These are phyloP conservation scores for Suhomyces sp. DNA, from an alignment of 805 yeast genomes.

Conservation along the genomic window DNA sequence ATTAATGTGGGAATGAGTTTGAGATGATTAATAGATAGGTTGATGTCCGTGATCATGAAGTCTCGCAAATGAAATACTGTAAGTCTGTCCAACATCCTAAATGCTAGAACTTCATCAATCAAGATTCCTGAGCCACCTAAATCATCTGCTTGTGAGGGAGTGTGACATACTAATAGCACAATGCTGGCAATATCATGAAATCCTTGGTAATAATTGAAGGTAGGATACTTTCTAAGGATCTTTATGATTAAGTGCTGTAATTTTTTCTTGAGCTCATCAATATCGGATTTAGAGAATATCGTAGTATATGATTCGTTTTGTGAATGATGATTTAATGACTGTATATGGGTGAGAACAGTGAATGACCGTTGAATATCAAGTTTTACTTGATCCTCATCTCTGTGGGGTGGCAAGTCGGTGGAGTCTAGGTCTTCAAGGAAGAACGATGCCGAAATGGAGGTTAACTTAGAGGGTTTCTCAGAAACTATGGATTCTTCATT, in stretches of 20 bases:
- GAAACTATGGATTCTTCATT: background rate
- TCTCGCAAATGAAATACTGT: conserved; percentile 71
- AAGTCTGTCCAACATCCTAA: conserved; percentile 51
- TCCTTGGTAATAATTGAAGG: conserved; percentile 83
- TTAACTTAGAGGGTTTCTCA: conserved; percentile 4
- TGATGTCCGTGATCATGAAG: conserved; percentile 73
- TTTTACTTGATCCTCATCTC: conserved; percentile 75
- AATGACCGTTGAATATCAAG: conserved; percentile 79
- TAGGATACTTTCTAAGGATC: conserved; percentile 60
- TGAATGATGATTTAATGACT: conserved; percentile 16
- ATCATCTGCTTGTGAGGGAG: conserved; percentile 7
- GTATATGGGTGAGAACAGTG: conserved; percentile 35
- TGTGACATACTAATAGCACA: conserved; percentile 52
- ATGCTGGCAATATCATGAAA: conserved; percentile 83
- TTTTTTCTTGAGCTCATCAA: conserved; percentile 36
- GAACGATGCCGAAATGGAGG: conserved; percentile 1
- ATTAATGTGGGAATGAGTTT: conserved; percentile 64
- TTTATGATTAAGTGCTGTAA: conserved; percentile 47
- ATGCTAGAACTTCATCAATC: conserved; percentile 29
- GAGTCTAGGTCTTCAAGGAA: conserved; percentile 13
- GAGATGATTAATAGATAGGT: conserved; percentile 65
- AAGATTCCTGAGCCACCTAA: conserved; percentile 5
- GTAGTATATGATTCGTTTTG: conserved; percentile 30
- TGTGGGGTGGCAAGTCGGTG: conserved; percentile 46
- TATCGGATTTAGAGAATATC: conserved; percentile 31